Base-by-base conservation (phyloP, 2,329 filamentous ascomycete species). In the Beauveria pseudobassiana region DNA sequence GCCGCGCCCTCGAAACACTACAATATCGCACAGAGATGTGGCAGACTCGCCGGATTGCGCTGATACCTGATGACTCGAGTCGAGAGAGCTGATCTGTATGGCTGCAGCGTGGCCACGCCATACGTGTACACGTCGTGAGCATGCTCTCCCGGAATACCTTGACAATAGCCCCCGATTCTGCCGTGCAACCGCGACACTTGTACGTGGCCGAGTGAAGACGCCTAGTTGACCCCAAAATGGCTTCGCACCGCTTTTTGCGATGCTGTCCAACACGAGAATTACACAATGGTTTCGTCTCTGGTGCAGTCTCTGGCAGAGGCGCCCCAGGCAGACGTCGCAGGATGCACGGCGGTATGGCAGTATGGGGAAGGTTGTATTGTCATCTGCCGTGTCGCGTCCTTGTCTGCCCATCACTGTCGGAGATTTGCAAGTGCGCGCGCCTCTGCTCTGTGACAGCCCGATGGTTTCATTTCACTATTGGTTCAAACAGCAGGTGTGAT, bases 121-220 rank as follows among this genome's bases (percentile, higher is more conserved):
- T 60, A 53, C 57, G 34, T 60, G 57, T 45, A 60, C 57, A 60
- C 48, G 57, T 52, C 52, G 48, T n/a, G 46, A 60, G 57, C 48
- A 51, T 51, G 26, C 28, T 8, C n/a, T 40, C 40, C 49, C 57
- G 38, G 48, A 42, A 42, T 46, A 45, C 50, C 8, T 46, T 60
- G 57, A 60, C 48, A 46, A 46, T 24, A 22, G 45, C 49, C 57
- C 57, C 57, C 45, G 49, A 45, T 52, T 45, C 49, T 52, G 57
- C 24, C 40, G 49, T 60, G 49, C 48, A 53, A 60, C 57, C n/a
- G 40, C 24, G 43, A 24, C 22, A 52, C 38, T 60, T 53, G 57
- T 60, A 52, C 49, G 57, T 46, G 57, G 56, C 46, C 56, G 42
- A 9, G 42, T 34, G 42, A 12, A 30, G 20, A 42, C 48, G 22